Evolutionary conservation across 2,329 filamentous ascomycete genomes (phyloP).

Genomic region (Penicillium sclerotigenum): DNA sequence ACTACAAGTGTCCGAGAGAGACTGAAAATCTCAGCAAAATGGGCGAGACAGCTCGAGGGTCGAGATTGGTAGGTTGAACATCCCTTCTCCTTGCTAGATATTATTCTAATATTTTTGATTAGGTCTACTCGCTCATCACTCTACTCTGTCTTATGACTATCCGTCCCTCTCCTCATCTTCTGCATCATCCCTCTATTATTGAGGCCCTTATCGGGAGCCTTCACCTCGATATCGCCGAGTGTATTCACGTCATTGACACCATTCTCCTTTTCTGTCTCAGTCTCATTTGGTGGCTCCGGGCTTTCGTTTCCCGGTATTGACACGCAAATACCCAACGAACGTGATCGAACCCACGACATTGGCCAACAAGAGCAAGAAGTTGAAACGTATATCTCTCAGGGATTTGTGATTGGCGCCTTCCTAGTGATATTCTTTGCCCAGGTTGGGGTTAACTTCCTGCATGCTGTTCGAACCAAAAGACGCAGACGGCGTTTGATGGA

Average conservation of each 20-base stretch:
- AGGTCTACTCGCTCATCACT: conserved; percentile 35
- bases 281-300: conserved; percentile 30
- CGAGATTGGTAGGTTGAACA: conserved; percentile 62
- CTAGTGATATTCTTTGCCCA: conserved; percentile 31
- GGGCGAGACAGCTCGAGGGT: conserved; percentile 71
- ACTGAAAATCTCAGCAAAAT: conserved; percentile 75
- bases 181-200: conserved; percentile 30
- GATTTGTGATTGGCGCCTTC: conserved; percentile 33
- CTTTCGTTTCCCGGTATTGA: conserved; percentile 5
- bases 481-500: conserved; percentile 21
- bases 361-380: conserved; percentile 5
- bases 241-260: conserved; percentile 34
- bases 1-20: conserved; percentile 75
- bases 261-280: conserved; percentile 37
- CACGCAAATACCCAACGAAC: neutral
- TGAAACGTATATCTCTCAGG: conserved; percentile 31
- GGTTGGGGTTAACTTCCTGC: conserved; percentile 29
- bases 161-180: conserved; percentile 38
- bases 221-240: conserved; percentile 24
- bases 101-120: conserved; percentile 10
- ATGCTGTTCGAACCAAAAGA: conserved; percentile 26
- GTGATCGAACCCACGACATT: neutral
- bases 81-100: neutral
- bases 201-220: conserved; percentile 21
- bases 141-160: conserved; percentile 45